A percentile compares a stretch with the other conserved stretches of the same genome.
phyloP scores from a whole-genome alignment of 1,284 basidiomycete species.

The Cutaneotrichosporon cyanovorans region DNA sequence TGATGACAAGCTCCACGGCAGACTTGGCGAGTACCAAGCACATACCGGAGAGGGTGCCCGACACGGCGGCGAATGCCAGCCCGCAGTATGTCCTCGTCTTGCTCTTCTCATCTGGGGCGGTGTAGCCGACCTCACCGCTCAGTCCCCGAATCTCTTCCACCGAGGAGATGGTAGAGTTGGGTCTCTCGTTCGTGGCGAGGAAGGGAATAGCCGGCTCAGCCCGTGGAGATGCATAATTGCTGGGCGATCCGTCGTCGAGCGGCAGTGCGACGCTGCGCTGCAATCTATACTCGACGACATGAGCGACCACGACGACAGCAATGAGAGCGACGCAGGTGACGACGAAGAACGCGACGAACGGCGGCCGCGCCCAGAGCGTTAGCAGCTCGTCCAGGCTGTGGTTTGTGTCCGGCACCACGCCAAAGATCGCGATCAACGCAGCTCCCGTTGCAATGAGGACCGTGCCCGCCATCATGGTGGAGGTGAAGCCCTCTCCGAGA shows the following conservation, averaged over 20 bases:
- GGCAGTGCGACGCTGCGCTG: slow-evolving; percentile 3
- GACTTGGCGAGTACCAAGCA: slow-evolving; percentile 91
- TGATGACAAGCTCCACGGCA: slow-evolving; percentile 78
- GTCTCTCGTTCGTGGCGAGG: slow-evolving; percentile 12
- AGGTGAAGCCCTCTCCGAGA: slow-evolving; percentile 77
- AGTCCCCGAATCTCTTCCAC: background rate
- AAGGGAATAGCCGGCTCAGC: slow-evolving; percentile 31
- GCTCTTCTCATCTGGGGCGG: background rate
- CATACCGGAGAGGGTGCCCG: slow-evolving; percentile 87
- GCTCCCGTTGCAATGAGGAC: slow-evolving; percentile 81
- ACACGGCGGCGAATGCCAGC: slow-evolving; percentile 79
- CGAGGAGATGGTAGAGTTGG: slow-evolving; percentile 5
- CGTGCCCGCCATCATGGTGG: slow-evolving; percentile 77
- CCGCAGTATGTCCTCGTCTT: slow-evolving; percentile 49
- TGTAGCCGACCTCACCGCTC: slow-evolving; percentile 7
- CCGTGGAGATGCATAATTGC: slow-evolving; percentile 35
- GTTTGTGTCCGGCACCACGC: slow-evolving; percentile 81
- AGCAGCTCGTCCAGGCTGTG: slow-evolving; percentile 82
- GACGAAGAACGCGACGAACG: slow-evolving; percentile 76
- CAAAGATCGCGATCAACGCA: slow-evolving; percentile 41
- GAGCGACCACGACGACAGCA: slow-evolving; percentile 51
- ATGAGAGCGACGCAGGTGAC: slow-evolving; percentile 60
- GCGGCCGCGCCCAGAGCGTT: slow-evolving; percentile 63
- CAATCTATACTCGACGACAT: slow-evolving; percentile 2
- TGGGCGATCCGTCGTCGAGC: slow-evolving; percentile 12